Base-by-base conservation (phyloP, 805 yeast genomes). In the Zygotorulaspora danielsina region DNA sequence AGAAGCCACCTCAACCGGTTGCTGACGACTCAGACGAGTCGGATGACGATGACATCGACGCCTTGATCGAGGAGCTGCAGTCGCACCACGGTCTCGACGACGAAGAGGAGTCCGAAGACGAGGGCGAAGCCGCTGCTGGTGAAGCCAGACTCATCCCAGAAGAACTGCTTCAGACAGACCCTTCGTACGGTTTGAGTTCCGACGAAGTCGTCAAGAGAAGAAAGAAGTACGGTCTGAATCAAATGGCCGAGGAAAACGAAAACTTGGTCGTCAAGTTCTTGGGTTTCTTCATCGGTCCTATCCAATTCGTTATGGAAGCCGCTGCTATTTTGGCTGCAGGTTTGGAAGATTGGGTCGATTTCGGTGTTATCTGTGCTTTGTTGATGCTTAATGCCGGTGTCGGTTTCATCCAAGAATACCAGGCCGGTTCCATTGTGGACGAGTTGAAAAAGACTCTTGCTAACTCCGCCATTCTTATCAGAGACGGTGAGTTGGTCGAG, bases 311-410 rank as follows among this genome's bases (percentile, higher is more conserved):
- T 64, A 86, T 86, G 96, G 95, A 86, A 73, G 94, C 90, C 62
- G 96, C 96, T 61, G 95, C 96, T 57, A 77, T 86, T 51, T 73
- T 86, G 67, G 95, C 96, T 63, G 95, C 95, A 53, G 96, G 95
- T 81, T 76, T 86, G 59, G 86, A 86, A 73, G 96, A 89, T 74
- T 88, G 96, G 96, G 96, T 88, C 63, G 96, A 88, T 78, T 88
- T 88, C 75, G 96, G 97, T 79, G 97, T 88, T 66, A 88, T 88
- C 65, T 79, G 85, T 69, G 96, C 83, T 71, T 72, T 88, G 57
- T 75, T 88, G 58, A 56, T 81, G 67, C 78, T 88, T 65, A 88
- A 88, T 71, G 96, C 96, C 51, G 71, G 72, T 59, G 96, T 88
- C 67, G 97, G 97, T 78, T 88, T 88, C 81, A 75, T 86, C 56